phyloP scores from a whole-genome alignment of 2,329 filamentous ascomycete genomes.

The Xylaria sp. region DNA sequence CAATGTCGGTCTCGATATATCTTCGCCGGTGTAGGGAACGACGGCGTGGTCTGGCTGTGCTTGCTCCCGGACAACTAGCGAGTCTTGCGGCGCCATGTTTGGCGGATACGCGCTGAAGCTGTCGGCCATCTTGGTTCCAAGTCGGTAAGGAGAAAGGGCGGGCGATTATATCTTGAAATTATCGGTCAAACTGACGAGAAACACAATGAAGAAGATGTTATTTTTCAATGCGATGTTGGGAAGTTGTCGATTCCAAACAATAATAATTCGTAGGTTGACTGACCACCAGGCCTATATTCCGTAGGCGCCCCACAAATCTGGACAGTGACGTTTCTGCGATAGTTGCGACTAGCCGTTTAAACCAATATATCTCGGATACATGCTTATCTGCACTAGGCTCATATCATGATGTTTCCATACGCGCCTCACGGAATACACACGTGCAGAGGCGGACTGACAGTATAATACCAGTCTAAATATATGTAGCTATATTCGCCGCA shows the following conservation, averaged over 20 bases:
- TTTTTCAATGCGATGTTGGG: not conserved
- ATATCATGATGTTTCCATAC: not conserved
- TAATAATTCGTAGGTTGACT: not conserved
- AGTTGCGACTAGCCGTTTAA: not conserved
- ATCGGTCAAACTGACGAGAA: not conserved
- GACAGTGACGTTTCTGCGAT: not conserved
- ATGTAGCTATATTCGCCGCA: too few species aligned
- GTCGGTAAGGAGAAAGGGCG: not conserved
- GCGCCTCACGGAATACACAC: not conserved
- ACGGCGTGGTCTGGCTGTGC: conserved; percentile 55
- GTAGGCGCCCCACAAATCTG: not conserved
- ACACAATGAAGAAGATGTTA: not conserved
- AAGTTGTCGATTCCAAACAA: not conserved
- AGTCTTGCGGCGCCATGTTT: conserved; percentile 60
- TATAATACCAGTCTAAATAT: too few species aligned
- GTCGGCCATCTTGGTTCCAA: conserved; percentile 47
- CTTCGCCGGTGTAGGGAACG: conserved; percentile 64
- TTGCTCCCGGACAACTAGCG: conserved; percentile 54
- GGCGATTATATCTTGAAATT: not conserved
- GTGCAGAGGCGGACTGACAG: too few species aligned
- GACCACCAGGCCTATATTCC: not conserved
- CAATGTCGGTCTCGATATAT: conserved; percentile 58
- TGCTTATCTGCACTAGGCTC: not conserved
- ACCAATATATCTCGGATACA: not conserved
- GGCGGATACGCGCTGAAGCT: conserved; percentile 57